These are phyloP conservation scores for Acacia acuminata DNA, from an alignment of 306 rosid genomes.

Conservation along the genomic window DNA sequence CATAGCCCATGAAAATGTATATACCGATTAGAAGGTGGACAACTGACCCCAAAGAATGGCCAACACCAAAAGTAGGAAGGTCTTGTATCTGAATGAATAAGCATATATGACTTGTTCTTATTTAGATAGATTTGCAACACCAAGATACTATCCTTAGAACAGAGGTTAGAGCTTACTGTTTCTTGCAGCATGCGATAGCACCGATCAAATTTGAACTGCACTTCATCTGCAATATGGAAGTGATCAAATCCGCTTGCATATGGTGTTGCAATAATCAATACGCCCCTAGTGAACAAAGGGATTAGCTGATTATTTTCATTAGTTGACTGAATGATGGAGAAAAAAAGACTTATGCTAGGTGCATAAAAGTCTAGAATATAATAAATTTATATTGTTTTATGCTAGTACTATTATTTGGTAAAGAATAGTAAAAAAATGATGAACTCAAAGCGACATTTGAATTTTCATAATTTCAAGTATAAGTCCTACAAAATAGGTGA, in stretches of 20 bases:
- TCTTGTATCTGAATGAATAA: slow-evolving; percentile 70
- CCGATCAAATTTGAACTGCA: slow-evolving; percentile 91
- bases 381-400: not conserved
- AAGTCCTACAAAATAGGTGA: not conserved
- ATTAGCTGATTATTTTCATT: slow-evolving; percentile 27
- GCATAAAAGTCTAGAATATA: not conserved
- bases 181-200: slow-evolving; percentile 69
- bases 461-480: not conserved
- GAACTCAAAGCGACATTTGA: not conserved
- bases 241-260: slow-evolving; percentile 98
- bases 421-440: not conserved
- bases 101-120: slow-evolving; percentile 25
- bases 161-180: slow-evolving; percentile 50
- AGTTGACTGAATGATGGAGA: not conserved
- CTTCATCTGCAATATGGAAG: slow-evolving; percentile 97
- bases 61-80: slow-evolving; percentile 90
- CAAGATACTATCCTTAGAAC: slow-evolving; percentile 25
- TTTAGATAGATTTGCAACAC: slow-evolving; percentile 10
- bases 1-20: slow-evolving; percentile 30
- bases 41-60: slow-evolving; percentile 96
- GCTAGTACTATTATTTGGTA: not conserved
- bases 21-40: slow-evolving; percentile 97
- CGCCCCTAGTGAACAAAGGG: slow-evolving; percentile 59
- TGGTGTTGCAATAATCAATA: slow-evolving; percentile 92
- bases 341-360: not conserved